Conservation (phyloP, 257 asterid genomes). For the Penstemon davidsonii region DNA sequence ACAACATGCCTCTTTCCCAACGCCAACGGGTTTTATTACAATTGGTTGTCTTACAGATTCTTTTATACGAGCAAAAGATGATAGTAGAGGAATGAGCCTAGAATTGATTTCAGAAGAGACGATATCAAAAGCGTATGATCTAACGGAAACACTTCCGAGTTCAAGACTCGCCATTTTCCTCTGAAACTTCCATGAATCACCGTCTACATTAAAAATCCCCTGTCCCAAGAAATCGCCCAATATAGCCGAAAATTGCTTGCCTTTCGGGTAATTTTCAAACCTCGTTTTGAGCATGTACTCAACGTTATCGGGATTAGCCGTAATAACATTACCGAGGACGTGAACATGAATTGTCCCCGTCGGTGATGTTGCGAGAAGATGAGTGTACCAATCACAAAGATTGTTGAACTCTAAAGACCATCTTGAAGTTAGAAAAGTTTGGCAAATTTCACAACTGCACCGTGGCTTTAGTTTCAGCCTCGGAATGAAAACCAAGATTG, state of each 20-base stretch:
- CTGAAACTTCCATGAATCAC: conserved; percentile 71
- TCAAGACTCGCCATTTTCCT: conserved; percentile 38
- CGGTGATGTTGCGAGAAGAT: conserved; percentile 50
- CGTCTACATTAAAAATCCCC: conserved; percentile 82
- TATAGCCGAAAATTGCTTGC: conserved; percentile 53
- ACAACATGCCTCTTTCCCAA: no score
- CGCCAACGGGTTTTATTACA: no score
- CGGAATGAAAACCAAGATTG: conserved; percentile 24
- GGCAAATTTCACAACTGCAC: conserved; percentile 62
- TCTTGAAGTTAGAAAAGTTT: conserved; percentile 41
- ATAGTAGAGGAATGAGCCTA: conserved; percentile 54
- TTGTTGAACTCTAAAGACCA: conserved; percentile 56
- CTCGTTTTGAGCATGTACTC: conserved; percentile 62
- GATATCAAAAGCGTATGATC: conserved; percentile 53
- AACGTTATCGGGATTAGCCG: conserved; percentile 57
- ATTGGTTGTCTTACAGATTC: neutral
- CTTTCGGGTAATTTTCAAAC: conserved; percentile 70
- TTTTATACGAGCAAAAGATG: conserved; percentile 13
- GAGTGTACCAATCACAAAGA: conserved; percentile 76
- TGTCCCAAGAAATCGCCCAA: conserved; percentile 69
- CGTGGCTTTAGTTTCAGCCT: conserved; percentile 42
- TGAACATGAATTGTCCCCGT: conserved; percentile 70
- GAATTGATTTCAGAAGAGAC: conserved; percentile 44
- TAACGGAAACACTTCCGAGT: conserved; percentile 44
- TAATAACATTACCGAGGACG: conserved; percentile 56